Conservation (phyloP, 2,329 filamentous ascomycete genomes). For the Lasiodiplodia sp. region DNA sequence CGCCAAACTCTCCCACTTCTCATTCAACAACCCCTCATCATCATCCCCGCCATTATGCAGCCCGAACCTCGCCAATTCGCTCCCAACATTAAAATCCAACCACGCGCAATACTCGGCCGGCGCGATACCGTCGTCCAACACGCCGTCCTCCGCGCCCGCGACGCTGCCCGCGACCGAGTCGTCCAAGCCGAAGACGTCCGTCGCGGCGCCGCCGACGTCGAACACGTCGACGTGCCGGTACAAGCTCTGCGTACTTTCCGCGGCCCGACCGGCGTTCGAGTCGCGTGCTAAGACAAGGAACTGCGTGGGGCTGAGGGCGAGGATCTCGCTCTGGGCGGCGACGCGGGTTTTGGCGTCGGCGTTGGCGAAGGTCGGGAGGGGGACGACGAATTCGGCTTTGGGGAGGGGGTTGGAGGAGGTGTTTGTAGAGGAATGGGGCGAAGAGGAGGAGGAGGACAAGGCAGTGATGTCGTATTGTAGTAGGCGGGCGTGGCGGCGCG, state of each 20-base stretch:
- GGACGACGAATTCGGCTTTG: slow-evolving; percentile 69
- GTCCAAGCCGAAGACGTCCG: slow-evolving; percentile 59
- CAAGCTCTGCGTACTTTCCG: slow-evolving; percentile 58
- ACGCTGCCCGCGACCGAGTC: slow-evolving; percentile 49
- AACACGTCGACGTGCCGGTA: slow-evolving; percentile 76
- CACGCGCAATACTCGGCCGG: slow-evolving; percentile 70
- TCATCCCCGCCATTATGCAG: slow-evolving; percentile 72
- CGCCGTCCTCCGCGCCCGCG: slow-evolving; percentile 57
- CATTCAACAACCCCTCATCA: slow-evolving; percentile 68
- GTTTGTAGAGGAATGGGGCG: too few species aligned
- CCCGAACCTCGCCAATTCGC: slow-evolving; percentile 68
- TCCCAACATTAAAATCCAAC: slow-evolving; percentile 72
- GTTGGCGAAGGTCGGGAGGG: slow-evolving; percentile 65
- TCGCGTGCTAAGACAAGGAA: slow-evolving; percentile 74
- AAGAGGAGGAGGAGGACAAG: too few species aligned
- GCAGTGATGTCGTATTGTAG: slow-evolving; percentile 68
- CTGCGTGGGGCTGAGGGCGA: slow-evolving; percentile 67
- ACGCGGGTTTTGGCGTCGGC: slow-evolving; percentile 59
- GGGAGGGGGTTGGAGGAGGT: slow-evolving; percentile 50
- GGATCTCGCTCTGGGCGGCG: slow-evolving; percentile 73
- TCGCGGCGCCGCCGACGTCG: slow-evolving; percentile 66
- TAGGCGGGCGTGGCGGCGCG: slow-evolving; percentile 65
- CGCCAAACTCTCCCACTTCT: slow-evolving; percentile 78
- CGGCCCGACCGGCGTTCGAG: slow-evolving; percentile 65
- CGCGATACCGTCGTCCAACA: slow-evolving; percentile 61